Evolutionary conservation across 2,329 filamentous ascomycete genomes (phyloP).

Genomic region (Ophiostoma triangulosporum): DNA sequence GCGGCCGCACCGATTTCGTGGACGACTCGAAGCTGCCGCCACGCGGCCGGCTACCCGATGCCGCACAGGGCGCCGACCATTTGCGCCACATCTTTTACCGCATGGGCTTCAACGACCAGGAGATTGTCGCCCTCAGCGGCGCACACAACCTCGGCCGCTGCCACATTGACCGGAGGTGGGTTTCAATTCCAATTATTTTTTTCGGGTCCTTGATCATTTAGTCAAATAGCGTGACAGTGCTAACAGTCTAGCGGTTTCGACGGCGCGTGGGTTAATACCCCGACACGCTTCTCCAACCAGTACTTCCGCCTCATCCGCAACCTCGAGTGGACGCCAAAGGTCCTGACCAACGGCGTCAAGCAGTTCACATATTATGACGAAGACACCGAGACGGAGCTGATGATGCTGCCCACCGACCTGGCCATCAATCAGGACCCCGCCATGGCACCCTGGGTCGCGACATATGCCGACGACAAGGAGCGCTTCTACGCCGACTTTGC

Average conservation of each 20-base stretch:
- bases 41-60: constrained; percentile 64
- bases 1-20: constrained; percentile 56
- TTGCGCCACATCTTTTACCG: constrained; percentile 84
- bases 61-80: constrained; percentile 61
- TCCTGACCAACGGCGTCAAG: constrained; percentile 74
- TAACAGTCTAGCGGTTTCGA: constrained; percentile 52
- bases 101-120: constrained; percentile 95
- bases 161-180: constrained; percentile 56
- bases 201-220: no score
- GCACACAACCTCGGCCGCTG: constrained; percentile 78
- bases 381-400: constrained; percentile 79
- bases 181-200: no score
- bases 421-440: constrained; percentile 75
- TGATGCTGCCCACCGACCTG: constrained; percentile 95
- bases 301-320: constrained; percentile 43
- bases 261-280: constrained; percentile 84
- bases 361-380: constrained; percentile 49
- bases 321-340: constrained; percentile 26
- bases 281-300: constrained; percentile 85
- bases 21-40: constrained; percentile 17
- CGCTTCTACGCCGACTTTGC: constrained; percentile 89
- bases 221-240: no score
- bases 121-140: constrained; percentile 81
- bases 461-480: constrained; percentile 84
- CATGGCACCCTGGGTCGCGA: constrained; percentile 67